Conservation (phyloP, 148 eudicot species). For the Linanthus parryae region DNA sequence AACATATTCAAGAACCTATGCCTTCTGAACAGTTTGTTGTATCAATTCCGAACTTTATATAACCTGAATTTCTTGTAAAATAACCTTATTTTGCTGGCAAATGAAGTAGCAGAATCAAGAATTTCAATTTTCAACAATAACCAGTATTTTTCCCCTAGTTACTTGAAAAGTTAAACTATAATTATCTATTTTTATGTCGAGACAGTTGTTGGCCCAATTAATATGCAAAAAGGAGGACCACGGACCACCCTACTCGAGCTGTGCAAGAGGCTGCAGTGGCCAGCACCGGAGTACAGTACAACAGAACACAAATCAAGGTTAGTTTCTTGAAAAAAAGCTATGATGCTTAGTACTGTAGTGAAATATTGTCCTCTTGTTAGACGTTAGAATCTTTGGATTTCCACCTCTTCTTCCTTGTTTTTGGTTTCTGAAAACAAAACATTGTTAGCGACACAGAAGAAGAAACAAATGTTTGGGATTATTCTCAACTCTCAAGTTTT, state of each 20-base stretch:
- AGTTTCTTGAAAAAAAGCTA: constrained; percentile 2
- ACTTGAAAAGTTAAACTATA: not conserved
- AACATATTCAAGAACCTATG: too few relatives aligned
- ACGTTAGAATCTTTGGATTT: not conserved
- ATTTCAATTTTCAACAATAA: not conserved
- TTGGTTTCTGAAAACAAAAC: too few relatives aligned
- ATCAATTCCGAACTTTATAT: too few relatives aligned
- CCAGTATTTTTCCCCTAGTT: not conserved
- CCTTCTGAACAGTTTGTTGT: too few relatives aligned
- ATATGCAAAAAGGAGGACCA: constrained; percentile 75
- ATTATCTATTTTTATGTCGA: not conserved
- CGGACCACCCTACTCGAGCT: constrained; percentile 49
- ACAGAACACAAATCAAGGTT: constrained; percentile 63
- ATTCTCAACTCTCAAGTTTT: too few relatives aligned
- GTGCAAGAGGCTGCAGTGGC: constrained; percentile 81
- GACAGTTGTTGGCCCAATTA: constrained; percentile 48
- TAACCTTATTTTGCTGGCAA: too few relatives aligned
- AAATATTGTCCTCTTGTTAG: not conserved
- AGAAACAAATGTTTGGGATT: too few relatives aligned
- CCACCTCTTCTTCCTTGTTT: not conserved
- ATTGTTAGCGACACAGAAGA: too few relatives aligned
- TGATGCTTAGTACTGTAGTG: not conserved
- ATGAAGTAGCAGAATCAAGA: too few relatives aligned
- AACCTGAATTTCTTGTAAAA: too few relatives aligned
- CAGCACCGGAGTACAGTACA: constrained; percentile 56